A percentile compares a stretch with the other conserved stretches of the same genome.
phyloP scores from a whole-genome alignment of 139 green algal species.

The Chloropicon primus region DNA sequence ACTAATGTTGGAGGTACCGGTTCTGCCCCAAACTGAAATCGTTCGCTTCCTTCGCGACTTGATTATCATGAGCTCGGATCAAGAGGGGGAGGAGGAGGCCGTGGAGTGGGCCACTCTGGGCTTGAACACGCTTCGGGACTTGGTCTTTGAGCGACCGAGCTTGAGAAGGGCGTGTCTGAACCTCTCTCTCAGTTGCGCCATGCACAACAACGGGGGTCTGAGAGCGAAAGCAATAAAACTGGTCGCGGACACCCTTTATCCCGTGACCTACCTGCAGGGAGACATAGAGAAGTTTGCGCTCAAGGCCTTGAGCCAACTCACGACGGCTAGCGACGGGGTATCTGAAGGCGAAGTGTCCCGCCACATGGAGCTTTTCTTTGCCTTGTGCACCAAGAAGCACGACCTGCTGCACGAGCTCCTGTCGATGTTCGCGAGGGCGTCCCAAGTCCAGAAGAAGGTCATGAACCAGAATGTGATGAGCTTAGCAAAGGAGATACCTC shows the following conservation, averaged over 20 bases:
- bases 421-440: conserved; percentile 14
- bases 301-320: conserved; percentile 16
- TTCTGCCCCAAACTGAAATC: conserved; percentile 26
- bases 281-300: conserved; percentile 29
- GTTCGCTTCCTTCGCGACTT: conserved; percentile 27
- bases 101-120: conserved; percentile 36
- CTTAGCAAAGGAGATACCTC: conserved; percentile 29
- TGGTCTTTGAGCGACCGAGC: conserved; percentile 33
- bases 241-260: conserved; percentile 39
- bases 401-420: conserved; percentile 39
- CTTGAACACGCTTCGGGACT: conserved; percentile 21
- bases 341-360: conserved; percentile 19
- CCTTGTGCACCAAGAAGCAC: conserved; percentile 44
- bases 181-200: not conserved
- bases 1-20: conserved; percentile 35
- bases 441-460: conserved; percentile 3
- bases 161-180: not conserved
- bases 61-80: not conserved
- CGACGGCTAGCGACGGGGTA: not conserved
- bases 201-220: conserved; percentile 5
- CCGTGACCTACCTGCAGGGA: conserved; percentile 15
- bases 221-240: conserved; percentile 40
- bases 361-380: conserved; percentile 42
- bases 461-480: conserved; percentile 19
- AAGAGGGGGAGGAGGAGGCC: not conserved